These are phyloP conservation scores for Termitomyces sp. DNA, from an alignment of 768 basidiomycete species.

Conservation along the genomic window DNA sequence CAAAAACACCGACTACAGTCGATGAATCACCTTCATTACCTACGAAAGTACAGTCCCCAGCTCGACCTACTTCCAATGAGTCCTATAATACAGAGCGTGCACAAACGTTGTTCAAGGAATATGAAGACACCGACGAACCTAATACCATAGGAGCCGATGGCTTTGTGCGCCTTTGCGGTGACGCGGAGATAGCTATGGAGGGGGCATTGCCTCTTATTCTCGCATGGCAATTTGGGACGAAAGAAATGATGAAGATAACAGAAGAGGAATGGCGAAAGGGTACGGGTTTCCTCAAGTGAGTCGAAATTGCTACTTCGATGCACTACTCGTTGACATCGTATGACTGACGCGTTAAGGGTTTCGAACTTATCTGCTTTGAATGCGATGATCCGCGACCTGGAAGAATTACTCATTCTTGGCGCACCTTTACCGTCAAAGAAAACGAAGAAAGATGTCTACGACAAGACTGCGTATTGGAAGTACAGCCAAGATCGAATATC, in stretches of 20 bases:
- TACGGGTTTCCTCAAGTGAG: slow-evolving; percentile 32
- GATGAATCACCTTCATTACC: slow-evolving; percentile 11
- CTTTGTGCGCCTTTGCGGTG: slow-evolving; percentile 62
- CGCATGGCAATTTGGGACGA: slow-evolving; percentile 67
- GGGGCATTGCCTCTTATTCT: slow-evolving; percentile 67
- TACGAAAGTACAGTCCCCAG: slow-evolving; percentile 14
- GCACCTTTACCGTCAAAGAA: slow-evolving; percentile 35
- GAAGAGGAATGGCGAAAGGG: slow-evolving; percentile 68
- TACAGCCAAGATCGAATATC: slow-evolving; percentile 43
- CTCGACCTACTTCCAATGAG: slow-evolving; percentile 17
- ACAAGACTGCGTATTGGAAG: slow-evolving; percentile 41
- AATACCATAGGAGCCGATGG: slow-evolving; percentile 66
- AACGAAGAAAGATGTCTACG: slow-evolving; percentile 46
- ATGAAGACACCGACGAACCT: slow-evolving; percentile 52
- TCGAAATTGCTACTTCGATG: neutral
- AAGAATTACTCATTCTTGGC: slow-evolving; percentile 51
- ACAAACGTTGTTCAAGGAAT: slow-evolving; percentile 51
- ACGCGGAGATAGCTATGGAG: slow-evolving; percentile 68
- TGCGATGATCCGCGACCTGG: slow-evolving; percentile 51
- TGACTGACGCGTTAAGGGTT: slow-evolving; percentile 20
- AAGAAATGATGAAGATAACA: slow-evolving; percentile 69
- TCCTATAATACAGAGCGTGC: slow-evolving; percentile 48
- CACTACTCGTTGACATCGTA: neutral
- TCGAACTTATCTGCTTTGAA: slow-evolving; percentile 43
- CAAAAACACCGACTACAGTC: slow-evolving; percentile 4